phyloP scores from a whole-genome alignment of 2,329 filamentous ascomycete species.

The Monosporascus ibericus region DNA sequence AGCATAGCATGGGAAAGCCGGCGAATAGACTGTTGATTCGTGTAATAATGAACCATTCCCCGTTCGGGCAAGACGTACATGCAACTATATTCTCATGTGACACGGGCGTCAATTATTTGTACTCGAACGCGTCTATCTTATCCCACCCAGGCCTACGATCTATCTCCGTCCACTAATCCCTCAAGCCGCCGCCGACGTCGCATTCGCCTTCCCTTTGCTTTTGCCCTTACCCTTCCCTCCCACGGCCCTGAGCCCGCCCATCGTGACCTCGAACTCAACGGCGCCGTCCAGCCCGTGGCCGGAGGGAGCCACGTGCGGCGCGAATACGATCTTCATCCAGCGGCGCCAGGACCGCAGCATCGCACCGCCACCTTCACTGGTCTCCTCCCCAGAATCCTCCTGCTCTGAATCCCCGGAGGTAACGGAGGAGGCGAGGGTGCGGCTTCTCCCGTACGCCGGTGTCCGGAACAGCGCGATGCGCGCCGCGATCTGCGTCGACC shows the following conservation, averaged over 20 bases:
- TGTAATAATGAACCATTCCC: no score
- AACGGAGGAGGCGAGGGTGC: conserved; percentile 12
- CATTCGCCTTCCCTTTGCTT: conserved; percentile 2
- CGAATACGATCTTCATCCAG: conserved; percentile 86
- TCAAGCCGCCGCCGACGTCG: background rate
- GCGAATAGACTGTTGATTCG: no score
- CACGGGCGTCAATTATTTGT: background rate
- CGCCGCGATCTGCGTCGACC: conserved; percentile 82
- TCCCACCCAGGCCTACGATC: background rate
- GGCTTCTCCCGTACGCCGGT: conserved; percentile 40
- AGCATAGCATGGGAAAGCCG: conserved; percentile 6
- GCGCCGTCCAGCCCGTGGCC: conserved; percentile 43
- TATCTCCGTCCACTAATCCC: conserved; percentile 1
- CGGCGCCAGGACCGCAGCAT: conserved; percentile 58
- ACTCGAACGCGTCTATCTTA: background rate
- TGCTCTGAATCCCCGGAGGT: conserved; percentile 25
- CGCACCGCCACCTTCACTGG: conserved; percentile 34
- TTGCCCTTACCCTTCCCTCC: conserved; percentile 16
- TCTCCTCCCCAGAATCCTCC: conserved; percentile 32
- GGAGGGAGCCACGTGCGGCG: conserved; percentile 60
- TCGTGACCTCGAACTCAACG: conserved; percentile 70
- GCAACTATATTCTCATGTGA: background rate
- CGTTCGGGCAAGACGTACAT: no score
- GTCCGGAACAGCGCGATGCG: conserved; percentile 76
- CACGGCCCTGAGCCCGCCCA: conserved; percentile 50